Conservation (phyloP, 1,139 yeast genomes). For the Arxiozyma telluris region DNA sequence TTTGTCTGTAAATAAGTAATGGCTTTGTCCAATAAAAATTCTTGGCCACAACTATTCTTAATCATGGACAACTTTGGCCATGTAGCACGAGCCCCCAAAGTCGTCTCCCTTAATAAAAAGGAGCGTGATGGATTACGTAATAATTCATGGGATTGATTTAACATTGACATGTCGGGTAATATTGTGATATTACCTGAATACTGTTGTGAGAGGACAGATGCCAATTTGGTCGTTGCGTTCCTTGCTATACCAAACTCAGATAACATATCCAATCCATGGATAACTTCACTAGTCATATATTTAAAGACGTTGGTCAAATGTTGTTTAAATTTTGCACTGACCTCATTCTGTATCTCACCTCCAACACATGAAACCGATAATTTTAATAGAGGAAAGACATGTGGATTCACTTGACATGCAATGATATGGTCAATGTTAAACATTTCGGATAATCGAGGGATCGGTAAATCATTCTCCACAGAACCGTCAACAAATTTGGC, state of each 20-base stretch:
- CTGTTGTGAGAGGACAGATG: constrained; percentile 71
- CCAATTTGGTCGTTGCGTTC: constrained; percentile 60
- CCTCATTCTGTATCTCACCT: constrained; percentile 57
- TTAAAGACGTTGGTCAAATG: constrained; percentile 50
- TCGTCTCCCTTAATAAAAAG: constrained; percentile 58
- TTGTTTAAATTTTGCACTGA: constrained; percentile 46
- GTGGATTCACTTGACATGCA: constrained; percentile 96
- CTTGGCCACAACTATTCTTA: constrained; percentile 81
- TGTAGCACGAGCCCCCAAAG: constrained; percentile 82
- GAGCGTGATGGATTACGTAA: constrained; percentile 74
- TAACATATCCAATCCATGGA: constrained; percentile 65
- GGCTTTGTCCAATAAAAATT: constrained; percentile 75
- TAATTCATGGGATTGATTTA: constrained; percentile 52
- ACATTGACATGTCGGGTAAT: constrained; percentile 56
- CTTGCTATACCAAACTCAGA: constrained; percentile 70
- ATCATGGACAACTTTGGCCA: constrained; percentile 88
- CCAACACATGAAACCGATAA: constrained; percentile 59
- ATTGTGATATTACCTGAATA: constrained; percentile 93
- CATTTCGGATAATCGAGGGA: constrained; percentile 83
- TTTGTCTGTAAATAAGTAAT: constrained; percentile 61
- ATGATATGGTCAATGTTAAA: constrained; percentile 94
- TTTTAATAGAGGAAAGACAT: constrained; percentile 78
- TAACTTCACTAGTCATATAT: constrained; percentile 57
- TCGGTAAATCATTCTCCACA: constrained; percentile 88
- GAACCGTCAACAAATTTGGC: constrained; percentile 90